Evolutionary conservation across 1,284 basidiomycete species (phyloP).

Genomic region (Mycena citricolor): DNA sequence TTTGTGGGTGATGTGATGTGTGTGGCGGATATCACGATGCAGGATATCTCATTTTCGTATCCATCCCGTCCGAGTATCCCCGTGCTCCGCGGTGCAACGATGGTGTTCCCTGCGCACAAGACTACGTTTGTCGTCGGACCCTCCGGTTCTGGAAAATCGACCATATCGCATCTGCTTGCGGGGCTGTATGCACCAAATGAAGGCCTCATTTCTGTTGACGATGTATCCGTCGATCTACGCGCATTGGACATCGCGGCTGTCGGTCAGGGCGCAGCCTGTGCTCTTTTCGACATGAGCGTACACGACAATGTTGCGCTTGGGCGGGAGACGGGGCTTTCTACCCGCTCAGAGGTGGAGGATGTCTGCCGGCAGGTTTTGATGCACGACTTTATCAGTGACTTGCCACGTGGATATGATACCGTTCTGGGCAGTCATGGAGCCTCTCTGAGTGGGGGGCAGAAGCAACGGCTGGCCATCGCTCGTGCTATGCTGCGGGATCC

Average conservation of each 20-base stretch:
- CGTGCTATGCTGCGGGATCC: slow-evolving; percentile 87
- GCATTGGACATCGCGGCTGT: slow-evolving; percentile 85
- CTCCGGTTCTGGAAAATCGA: slow-evolving; percentile 91
- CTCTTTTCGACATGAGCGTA: slow-evolving; percentile 75
- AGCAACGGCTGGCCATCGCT: slow-evolving; percentile 91
- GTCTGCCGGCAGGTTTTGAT: slow-evolving; percentile 77
- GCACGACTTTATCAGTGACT: slow-evolving; percentile 81
- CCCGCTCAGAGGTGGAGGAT: slow-evolving; percentile 71
- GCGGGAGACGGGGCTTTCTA: slow-evolving; percentile 50
- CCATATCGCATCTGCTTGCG: slow-evolving; percentile 80
- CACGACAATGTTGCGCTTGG: slow-evolving; percentile 91
- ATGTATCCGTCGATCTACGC: slow-evolving; percentile 68
- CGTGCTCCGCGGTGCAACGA: slow-evolving; percentile 61
- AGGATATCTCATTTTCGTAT: slow-evolving; percentile 80
- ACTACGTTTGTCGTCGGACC: slow-evolving; percentile 92
- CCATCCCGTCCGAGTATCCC: slow-evolving; percentile 73
- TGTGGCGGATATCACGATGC: slow-evolving; percentile 50
- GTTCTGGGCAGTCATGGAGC: slow-evolving; percentile 72
- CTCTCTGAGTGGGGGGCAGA: slow-evolving; percentile 88
- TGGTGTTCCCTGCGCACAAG: slow-evolving; percentile 82
- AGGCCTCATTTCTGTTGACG: slow-evolving; percentile 77
- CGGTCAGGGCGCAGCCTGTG: slow-evolving; percentile 73
- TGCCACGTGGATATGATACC: slow-evolving; percentile 91
- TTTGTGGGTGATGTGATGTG: too few relatives aligned
- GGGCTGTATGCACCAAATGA: slow-evolving; percentile 69